Evolutionary conservation across 2,329 filamentous ascomycete genomes (phyloP), one percentile per base, ranked within the genome.

Genomic region (Clonostachys rhizophaga): DNA sequence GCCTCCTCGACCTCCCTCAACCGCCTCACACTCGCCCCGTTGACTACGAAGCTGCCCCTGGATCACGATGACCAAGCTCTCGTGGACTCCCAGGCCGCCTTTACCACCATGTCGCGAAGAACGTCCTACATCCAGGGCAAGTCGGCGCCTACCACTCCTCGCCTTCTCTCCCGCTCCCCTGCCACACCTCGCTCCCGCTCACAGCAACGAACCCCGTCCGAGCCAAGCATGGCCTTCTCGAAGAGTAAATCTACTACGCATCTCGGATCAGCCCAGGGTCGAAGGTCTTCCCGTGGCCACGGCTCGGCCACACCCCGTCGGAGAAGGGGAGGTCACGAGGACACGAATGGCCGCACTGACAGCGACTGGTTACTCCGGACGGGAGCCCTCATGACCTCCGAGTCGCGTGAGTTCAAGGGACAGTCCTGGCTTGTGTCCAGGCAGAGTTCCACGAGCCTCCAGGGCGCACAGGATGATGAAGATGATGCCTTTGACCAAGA

Each of bases 401-500:
- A 83, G 58, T 72, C 82, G 16, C 71, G 83, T 48, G 84, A 87
- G 58, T 83, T 71, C 56, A 87, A 87, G 63, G 84, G 84, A 13
- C 83, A 87, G 62, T 68, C 77, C 13, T 88, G 84, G 84, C 74
- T 88, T 17, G 70, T 79, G n/a, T 80, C 81, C 20, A 74, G 81
- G 42, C 79, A 78, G 47, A 84, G 81, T 59, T 84, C 82, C 2
- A 86, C 81, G 9, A 84, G 77, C 57, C 70, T 86, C 16, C 66
- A 74, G 1, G 78, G 71, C 20, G 63, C 75, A 58, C 68, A 65
- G 8, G 74, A 79, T 34, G 68, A 69, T 5, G 78, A 79, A 10
- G 72, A 79, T 33, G 75, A 76, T 50, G 72, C 68, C 11, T 70
- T 77, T 49, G 74, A 81, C 55, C 65, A 68, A 42, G 73, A 79